A percentile compares a stretch with the other conserved stretches of the same genome.
phyloP scores from a whole-genome alignment of 768 basidiomycete genomes.

The Candolleomyces efflorescens region DNA sequence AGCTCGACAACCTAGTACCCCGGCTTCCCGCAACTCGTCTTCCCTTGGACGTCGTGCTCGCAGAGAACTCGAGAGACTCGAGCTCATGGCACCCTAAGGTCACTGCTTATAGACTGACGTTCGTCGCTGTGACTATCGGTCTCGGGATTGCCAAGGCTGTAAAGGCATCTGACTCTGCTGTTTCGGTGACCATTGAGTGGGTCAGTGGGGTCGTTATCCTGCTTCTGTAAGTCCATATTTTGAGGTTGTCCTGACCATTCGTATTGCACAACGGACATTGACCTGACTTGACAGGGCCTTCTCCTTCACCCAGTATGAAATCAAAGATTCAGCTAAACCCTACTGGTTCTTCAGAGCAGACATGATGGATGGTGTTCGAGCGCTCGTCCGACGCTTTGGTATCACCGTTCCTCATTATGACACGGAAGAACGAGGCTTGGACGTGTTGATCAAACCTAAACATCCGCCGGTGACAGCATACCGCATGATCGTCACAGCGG shows the following conservation, averaged over 20 bases:
- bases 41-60: no score
- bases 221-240: not conserved
- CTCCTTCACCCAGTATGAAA: not conserved
- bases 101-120: not conserved
- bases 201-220: not conserved
- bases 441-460: not conserved
- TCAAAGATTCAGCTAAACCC: not conserved
- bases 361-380: not conserved
- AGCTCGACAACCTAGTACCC: not conserved
- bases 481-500: constrained; percentile 5
- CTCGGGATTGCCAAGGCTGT: not conserved
- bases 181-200: not conserved
- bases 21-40: not conserved
- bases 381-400: not conserved
- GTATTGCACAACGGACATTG: not conserved
- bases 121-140: not conserved
- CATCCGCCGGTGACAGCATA: constrained; percentile 9
- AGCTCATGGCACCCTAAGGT: not conserved
- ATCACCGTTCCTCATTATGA: not conserved
- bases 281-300: not conserved
- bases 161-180: not conserved
- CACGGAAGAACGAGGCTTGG: not conserved
- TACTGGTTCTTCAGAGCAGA: constrained; percentile 1
- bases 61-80: no score
- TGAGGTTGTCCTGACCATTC: not conserved